Evolutionary conservation across 129 eudicot genomes (phyloP).

Genomic region (Deinandra increscens): DNA sequence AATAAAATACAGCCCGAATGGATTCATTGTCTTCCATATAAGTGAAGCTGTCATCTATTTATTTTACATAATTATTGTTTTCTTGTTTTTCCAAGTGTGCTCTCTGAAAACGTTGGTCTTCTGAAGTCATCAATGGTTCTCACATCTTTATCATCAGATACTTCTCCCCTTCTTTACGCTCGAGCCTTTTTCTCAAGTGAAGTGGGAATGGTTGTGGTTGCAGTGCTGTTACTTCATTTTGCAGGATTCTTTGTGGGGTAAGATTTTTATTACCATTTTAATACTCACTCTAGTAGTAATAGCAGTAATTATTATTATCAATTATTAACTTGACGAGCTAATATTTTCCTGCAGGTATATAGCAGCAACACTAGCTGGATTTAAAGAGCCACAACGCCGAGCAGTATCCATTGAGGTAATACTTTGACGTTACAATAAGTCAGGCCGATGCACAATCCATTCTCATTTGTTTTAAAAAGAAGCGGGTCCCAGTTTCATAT

Average conservation of each 20-base stretch:
- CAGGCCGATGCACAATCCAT: background rate
- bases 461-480: background rate
- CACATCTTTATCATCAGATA: constrained; percentile 46
- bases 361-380: constrained; percentile 63
- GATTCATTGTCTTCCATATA: background rate
- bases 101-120: constrained; percentile 70
- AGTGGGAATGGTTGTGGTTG: constrained; percentile 54
- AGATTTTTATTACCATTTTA: constrained; percentile 2
- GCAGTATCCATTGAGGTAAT: constrained; percentile 84
- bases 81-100: constrained; percentile 46
- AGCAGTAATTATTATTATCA: background rate
- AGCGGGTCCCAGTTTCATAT: background rate
- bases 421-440: constrained; percentile 9
- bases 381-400: constrained; percentile 71
- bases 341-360: constrained; percentile 56
- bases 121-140: constrained; percentile 56
- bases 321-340: background rate
- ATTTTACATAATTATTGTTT: background rate
- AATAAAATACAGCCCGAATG: background rate
- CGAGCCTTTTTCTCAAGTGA: constrained; percentile 57
- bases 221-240: constrained; percentile 73
- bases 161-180: constrained; percentile 44
- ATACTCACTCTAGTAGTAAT: background rate
- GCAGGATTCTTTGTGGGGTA: constrained; percentile 93
- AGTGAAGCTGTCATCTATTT: background rate